Evolutionary conservation across 495 filamentous ascomycete species (phyloP), one percentile per base, ranked within the genome.

Genomic region (Neurospora sublineolata): DNA sequence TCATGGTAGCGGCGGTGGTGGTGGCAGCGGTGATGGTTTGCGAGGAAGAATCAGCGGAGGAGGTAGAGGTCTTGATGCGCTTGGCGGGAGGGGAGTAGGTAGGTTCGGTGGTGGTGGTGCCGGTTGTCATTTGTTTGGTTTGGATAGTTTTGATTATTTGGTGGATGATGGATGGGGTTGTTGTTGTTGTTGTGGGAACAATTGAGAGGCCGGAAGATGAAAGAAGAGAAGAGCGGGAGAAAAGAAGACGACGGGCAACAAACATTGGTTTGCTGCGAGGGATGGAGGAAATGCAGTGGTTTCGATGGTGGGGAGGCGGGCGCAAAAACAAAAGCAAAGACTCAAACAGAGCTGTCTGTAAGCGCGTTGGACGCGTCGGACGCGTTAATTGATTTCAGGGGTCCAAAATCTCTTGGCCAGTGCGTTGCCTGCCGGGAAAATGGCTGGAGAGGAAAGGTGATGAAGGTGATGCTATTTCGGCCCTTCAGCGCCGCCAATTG

Each of bases 71-170:
- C 74, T 85, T 86, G 80, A 83, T 74, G 79, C 83, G 80, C 74
- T 86, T 86, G 7, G 84, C 79, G 7, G 83, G 83, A 10, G 83
- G 84, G 10, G 83, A 86, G n/a, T n/a, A n/a, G 58, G 77, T 82
- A 0, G 82, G 80, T 11, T 83, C 77, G 77, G 79, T 77, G 78
- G 83, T 77, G 78, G 83, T 75, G 77, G 33, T 75, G 77, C 81
- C 80, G 79, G 84, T 81, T 77, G 87, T 89, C 88, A 90, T 90
- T 23, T 11, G 44, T 12, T 3, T 27, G 81, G 76, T 86, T 76
- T 71, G 69, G 38, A n/a, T n/a, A n/a, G 38, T 14, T 39, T 39
- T 39, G 38, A 10, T 39, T 4, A 4, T 40, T 16, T 46, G 8
- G 16, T n/a, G 33, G 23, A 33, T n/a, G n/a, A 33, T 20, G 41